These are phyloP conservation scores for Boeremia exigua DNA, from an alignment of 2,329 filamentous ascomycete species.

Conservation along the genomic window DNA sequence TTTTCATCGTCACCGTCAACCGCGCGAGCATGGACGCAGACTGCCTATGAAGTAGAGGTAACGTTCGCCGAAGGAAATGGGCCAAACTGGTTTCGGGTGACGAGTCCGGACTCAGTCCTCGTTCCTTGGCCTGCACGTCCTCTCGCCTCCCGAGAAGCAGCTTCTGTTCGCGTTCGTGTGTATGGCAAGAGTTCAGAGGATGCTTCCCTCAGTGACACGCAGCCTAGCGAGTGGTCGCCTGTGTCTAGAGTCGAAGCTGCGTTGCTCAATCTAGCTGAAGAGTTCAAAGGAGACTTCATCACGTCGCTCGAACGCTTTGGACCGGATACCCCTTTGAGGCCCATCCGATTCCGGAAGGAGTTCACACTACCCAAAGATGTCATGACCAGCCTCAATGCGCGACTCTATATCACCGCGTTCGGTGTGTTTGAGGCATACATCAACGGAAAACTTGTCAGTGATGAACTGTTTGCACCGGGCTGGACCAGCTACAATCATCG, in stretches of 20 bases:
- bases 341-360: neutral
- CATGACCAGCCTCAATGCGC: neutral
- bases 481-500: conserved; percentile 60
- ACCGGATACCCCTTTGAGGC: neutral
- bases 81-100: neutral
- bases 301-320: neutral
- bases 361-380: neutral
- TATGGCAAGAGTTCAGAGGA: neutral
- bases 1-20: neutral
- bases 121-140: neutral
- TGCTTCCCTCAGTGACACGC: neutral
- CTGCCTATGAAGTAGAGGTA: neutral
- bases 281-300: neutral
- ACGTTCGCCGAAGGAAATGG: neutral
- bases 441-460: conserved; percentile 15
- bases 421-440: conserved; percentile 18
- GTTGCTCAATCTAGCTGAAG: neutral
- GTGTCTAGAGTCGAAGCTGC: neutral
- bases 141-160: neutral
- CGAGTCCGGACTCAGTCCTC: neutral
- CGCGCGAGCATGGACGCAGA: neutral
- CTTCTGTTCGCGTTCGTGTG: neutral
- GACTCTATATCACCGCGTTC: conserved; percentile 20
- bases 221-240: neutral
- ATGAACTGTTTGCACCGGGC: conserved; percentile 54